Base-by-base conservation (phyloP, 2,329 filamentous ascomycete species). In the Clarireedia sp. region DNA sequence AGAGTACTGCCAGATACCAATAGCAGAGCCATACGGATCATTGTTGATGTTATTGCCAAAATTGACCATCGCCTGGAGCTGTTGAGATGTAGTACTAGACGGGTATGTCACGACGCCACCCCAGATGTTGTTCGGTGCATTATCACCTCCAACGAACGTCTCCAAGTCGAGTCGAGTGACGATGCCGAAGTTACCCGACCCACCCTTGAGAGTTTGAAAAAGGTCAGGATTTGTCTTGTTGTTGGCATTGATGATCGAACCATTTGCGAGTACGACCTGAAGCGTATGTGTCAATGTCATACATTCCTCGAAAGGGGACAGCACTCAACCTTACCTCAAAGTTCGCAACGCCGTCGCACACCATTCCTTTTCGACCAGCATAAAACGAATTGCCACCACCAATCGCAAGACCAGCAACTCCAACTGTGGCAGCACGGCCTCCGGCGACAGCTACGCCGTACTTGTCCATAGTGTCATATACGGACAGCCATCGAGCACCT, bases 161-260 rank as follows among this genome's bases (percentile, higher is more conserved):
- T 73, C 67, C 12, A 80, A 64, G 16, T 73, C 65, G 61, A 76
- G 78, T 12, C 69, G 69, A 9, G 75, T 76, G 16, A 78, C 72
- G 55, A 78, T 71, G 43, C 78, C 80, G 57, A 77, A 40, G 8
- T 17, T 48, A 21, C 23, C 6, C 10, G 36, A 38, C n/a, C 80
- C 80, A 6, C 80, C 81, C 51, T 76, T 75, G 4, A 83, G 72
- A 0, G 75, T 78, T 60, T 70, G 72, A 67, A 72, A 82, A 9
- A 84, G 69, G 50, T 82, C 79, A 0, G 71, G 59, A 57, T 82
- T 68, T 9, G 54, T 47, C 0, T 62, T 63, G 12, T 71, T 64
- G 2, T 74, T 77, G 68, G 71, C 68, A 0, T 62, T 68, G 2
- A 72, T 65, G 6, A 80, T 68, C 57, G 77, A 74, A 66, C 78